These are phyloP conservation scores for Tolypocladium ovalisporum DNA, from an alignment of 2,329 filamentous ascomycete genomes.

Conservation along the genomic window DNA sequence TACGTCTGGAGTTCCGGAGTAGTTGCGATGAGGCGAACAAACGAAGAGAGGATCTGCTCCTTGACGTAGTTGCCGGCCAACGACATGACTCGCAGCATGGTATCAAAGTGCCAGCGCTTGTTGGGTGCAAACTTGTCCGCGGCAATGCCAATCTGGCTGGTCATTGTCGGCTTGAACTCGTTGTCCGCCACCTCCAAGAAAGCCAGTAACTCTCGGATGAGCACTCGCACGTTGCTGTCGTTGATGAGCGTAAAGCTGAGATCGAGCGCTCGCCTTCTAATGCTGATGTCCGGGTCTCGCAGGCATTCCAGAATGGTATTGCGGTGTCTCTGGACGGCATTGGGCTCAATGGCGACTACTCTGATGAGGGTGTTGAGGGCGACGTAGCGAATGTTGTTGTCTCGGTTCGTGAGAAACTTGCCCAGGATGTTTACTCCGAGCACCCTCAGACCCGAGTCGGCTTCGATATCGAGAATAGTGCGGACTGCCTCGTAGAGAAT, in stretches of 20 bases:
- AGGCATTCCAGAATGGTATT: slow-evolving; percentile 97
- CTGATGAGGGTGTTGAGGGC: slow-evolving; percentile 96
- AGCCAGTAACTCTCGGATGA: slow-evolving; percentile 85
- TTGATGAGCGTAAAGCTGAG: slow-evolving; percentile 98
- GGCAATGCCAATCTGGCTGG: slow-evolving; percentile 92
- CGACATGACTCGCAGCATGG: slow-evolving; percentile 87
- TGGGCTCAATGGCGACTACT: slow-evolving; percentile 94
- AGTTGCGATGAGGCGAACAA: slow-evolving; percentile 89
- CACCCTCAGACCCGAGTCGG: slow-evolving; percentile 86
- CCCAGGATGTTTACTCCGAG: slow-evolving; percentile 96
- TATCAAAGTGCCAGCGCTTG: slow-evolving; percentile 97
- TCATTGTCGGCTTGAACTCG: slow-evolving; percentile 98
- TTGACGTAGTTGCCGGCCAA: slow-evolving; percentile 95
- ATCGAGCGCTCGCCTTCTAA: slow-evolving; percentile 86
- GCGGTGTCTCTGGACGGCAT: slow-evolving; percentile 90
- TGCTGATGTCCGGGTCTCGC: slow-evolving; percentile 95
- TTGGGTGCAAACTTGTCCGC: slow-evolving; percentile 93
- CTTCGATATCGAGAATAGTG: slow-evolving; percentile 96
- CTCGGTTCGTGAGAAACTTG: slow-evolving; percentile 95
- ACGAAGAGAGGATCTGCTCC: slow-evolving; percentile 93
- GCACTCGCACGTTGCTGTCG: slow-evolving; percentile 85
- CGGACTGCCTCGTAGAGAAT: slow-evolving; percentile 96
- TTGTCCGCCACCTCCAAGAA: slow-evolving; percentile 97
- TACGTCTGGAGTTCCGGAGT: slow-evolving; percentile 93
- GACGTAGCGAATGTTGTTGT: slow-evolving; percentile 99